Conservation (phyloP, 2,329 filamentous ascomycete species). For the Neofusicoccum sp. region DNA sequence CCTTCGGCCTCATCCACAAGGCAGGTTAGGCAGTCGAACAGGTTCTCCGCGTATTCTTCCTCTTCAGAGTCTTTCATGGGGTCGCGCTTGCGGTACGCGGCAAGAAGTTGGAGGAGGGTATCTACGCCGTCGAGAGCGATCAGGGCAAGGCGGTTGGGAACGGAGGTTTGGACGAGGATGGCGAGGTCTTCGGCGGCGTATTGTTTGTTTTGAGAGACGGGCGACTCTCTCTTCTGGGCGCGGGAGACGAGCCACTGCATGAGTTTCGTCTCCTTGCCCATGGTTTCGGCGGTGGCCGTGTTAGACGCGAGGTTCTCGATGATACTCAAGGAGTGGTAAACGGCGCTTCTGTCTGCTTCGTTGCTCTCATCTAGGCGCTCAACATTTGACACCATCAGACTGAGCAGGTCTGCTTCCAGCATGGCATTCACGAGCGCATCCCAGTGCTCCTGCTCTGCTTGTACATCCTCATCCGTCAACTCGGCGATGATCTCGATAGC, state of each 20-base stretch:
- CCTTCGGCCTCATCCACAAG: conserved; percentile 72
- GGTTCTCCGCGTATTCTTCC: conserved; percentile 91
- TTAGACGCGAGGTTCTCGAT: conserved; percentile 83
- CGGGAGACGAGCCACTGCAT: conserved; percentile 76
- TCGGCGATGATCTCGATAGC: conserved; percentile 87
- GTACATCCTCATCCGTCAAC: conserved; percentile 88
- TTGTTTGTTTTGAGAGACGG: conserved; percentile 86
- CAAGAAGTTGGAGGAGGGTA: conserved; percentile 74
- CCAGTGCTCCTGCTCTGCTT: conserved; percentile 79
- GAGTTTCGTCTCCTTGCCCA: conserved; percentile 67
- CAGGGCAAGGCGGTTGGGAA: conserved; percentile 63
- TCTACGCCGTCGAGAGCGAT: conserved; percentile 70
- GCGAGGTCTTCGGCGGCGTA: conserved; percentile 91
- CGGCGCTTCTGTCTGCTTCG: conserved; percentile 73
- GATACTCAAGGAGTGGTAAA: conserved; percentile 80
- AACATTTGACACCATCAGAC: conserved; percentile 75
- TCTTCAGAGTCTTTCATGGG: conserved; percentile 83
- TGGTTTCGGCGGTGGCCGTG: conserved; percentile 63
- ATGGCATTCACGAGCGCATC: conserved; percentile 66
- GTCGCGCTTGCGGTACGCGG: conserved; percentile 80
- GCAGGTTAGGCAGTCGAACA: conserved; percentile 84
- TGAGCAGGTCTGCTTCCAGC: conserved; percentile 65
- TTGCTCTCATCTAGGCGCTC: conserved; percentile 71
- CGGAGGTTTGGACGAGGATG: conserved; percentile 77
- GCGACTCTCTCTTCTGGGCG: conserved; percentile 65